phyloP scores from a whole-genome alignment of 1,284 basidiomycete species.

The Ceratobasidium sp. region DNA sequence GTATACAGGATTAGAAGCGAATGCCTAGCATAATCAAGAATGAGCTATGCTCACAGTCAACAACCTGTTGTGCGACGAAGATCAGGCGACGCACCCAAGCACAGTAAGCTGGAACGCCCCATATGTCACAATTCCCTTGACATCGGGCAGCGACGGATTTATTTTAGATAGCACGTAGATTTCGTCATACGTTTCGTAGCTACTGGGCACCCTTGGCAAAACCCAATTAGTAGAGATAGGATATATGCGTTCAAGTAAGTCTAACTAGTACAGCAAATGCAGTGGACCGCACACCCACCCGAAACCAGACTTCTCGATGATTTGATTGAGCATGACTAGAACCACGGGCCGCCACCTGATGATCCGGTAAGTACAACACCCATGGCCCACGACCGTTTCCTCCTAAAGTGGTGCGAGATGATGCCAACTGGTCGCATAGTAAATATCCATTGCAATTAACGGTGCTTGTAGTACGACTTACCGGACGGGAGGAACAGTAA shows the following conservation, averaged over 20 bases:
- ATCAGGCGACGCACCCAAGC: conserved; percentile 7
- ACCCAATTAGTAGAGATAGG: background rate
- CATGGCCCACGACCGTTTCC: conserved; percentile 65
- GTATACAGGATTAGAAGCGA: conserved; percentile 39
- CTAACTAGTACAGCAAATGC: conserved; percentile 39
- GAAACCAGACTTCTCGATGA: conserved; percentile 69
- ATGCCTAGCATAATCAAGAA: conserved; percentile 36
- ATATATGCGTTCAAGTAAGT: background rate
- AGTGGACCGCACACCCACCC: conserved; percentile 61
- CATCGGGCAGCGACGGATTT: conserved; percentile 1
- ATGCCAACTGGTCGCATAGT: conserved; percentile 64
- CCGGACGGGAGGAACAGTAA: conserved; percentile 59
- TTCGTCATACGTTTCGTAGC: conserved; percentile 42
- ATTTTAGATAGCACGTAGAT: conserved; percentile 22
- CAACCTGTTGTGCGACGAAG: background rate
- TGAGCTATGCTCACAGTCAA: conserved; percentile 5
- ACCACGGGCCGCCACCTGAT: conserved; percentile 71
- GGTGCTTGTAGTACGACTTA: background rate
- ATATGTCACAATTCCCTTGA: conserved; percentile 32
- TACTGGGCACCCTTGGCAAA: conserved; percentile 25
- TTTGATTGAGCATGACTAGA: conserved; percentile 72
- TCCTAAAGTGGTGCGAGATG: conserved; percentile 68
- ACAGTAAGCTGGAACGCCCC: conserved; percentile 26
- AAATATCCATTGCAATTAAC: background rate
- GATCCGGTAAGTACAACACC: conserved; percentile 67